Evolutionary conservation across 1,139 yeast genomes (phyloP), one percentile per base, ranked within the genome.

Genomic region (Candida neerlandica): DNA sequence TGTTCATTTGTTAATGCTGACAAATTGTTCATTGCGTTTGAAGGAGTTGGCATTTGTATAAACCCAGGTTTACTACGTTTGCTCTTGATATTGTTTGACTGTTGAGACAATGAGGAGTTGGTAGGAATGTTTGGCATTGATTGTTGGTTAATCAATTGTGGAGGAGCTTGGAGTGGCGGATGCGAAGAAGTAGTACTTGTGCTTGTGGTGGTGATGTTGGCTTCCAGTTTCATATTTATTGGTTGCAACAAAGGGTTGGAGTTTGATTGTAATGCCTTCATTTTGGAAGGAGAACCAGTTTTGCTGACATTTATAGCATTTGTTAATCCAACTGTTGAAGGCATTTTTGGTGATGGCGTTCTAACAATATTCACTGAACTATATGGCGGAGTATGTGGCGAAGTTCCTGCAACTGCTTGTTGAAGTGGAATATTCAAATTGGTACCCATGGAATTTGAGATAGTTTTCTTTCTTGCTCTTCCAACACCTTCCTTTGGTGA

Each of bases 211-310:
- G 35, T 30, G 14, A 32, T 47, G 44, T 32, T 38, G 3, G 43
- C 43, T n/a, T 48, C 44, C 18, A 63, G 50, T 52, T 78, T 78
- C 54, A 76, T 77, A 59, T 84, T 84, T 47, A 84, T 77, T 0
- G 89, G 89, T 56, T 83, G 88, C 46, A 84, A 67, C 40, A 84
- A 65, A 4, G 86, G 82, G 53, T 72, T 76, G 15, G 72, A 60
- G 53, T 65, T 65, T 27, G 76, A 59, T 30, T 75, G 79, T 23
- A 80, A 65, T 2, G 85, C 84, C 57, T 81, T 79, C 86, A 81
- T 82, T 57, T 79, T 79, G 0, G 83, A 73, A 2, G 84, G 81
- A 1, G 81, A 73, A 40, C 64, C 62, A 7, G 69, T 59, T 49
- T 60, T 61, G 1, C 61, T 47, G 16, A 58, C 48, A 4, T 57